Evolutionary conservation across 768 basidiomycete genomes (phyloP).

Genomic region (Hebeloma cylindrosporum): DNA sequence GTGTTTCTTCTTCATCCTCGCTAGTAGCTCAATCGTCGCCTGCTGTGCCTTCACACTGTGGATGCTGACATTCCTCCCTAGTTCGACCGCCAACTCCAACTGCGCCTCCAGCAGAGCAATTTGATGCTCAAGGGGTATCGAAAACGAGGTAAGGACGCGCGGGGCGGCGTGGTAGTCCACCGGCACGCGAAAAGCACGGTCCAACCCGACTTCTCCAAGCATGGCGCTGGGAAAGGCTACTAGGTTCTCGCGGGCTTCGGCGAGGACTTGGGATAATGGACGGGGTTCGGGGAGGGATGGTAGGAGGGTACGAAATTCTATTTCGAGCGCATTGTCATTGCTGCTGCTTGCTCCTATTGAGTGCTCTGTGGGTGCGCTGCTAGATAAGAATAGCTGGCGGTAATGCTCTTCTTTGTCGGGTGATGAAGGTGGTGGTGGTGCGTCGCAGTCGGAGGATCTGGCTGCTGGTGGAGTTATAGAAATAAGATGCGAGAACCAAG

Average conservation of each 20-base stretch:
- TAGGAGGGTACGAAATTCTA: conserved; percentile 56
- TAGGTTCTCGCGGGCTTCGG: conserved; percentile 60
- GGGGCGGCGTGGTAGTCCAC: conserved; percentile 48
- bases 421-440: conserved; percentile 27
- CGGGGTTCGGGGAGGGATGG: conserved; percentile 71
- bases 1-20: conserved; percentile 56
- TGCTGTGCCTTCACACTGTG: conserved; percentile 83
- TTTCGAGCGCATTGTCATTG: conserved; percentile 24
- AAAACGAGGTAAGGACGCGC: conserved; percentile 72
- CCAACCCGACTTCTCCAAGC: conserved; percentile 93
- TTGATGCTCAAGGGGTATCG: conserved; percentile 80
- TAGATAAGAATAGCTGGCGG: conserved; percentile 56
- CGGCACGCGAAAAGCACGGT: conserved; percentile 77
- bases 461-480: conserved; percentile 30
- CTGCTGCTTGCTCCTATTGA: conserved; percentile 9
- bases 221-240: conserved; percentile 65
- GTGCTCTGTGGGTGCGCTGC: conserved; percentile 16
- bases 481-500: conserved; percentile 89
- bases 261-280: conserved; percentile 56
- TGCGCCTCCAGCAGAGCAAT: conserved; percentile 78
- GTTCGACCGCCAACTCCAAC: conserved; percentile 78
- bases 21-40: conserved; percentile 66
- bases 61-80: conserved; percentile 75
- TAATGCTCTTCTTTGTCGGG: conserved; percentile 72
- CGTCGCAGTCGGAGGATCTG: too few species aligned